These are phyloP conservation scores for Penicillium sp. DNA, from an alignment of 2,329 filamentous ascomycete species.

Conservation along the genomic window DNA sequence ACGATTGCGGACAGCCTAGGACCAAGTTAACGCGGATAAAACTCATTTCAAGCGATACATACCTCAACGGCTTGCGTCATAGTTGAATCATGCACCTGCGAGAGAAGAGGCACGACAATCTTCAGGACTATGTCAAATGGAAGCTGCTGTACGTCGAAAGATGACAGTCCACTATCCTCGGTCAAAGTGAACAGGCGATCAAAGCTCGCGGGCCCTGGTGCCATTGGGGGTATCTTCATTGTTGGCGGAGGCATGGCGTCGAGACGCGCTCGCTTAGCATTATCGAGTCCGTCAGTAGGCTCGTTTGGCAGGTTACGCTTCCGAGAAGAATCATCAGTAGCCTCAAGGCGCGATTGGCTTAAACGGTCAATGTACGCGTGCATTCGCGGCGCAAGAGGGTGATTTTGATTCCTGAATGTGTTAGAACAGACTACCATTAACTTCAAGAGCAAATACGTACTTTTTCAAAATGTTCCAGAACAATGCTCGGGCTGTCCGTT, in stretches of 20 bases:
- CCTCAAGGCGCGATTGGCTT: constrained; percentile 73
- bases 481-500: constrained; percentile 84
- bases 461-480: constrained; percentile 80
- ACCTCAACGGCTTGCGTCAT: constrained; percentile 74
- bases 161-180: constrained; percentile 69
- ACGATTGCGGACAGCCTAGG: constrained; percentile 41
- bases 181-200: constrained; percentile 87
- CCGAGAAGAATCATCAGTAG: constrained; percentile 72
- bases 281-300: constrained; percentile 70
- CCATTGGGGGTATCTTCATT: constrained; percentile 67
- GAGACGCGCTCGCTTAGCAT: constrained; percentile 77
- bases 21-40: constrained; percentile 14
- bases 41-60: constrained; percentile 27
- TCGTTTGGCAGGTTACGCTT: constrained; percentile 75
- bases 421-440: constrained; percentile 22
- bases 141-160: constrained; percentile 80
- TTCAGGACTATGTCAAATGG: constrained; percentile 74
- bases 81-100: constrained; percentile 67
- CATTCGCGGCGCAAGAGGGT: constrained; percentile 73
- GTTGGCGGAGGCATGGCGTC: constrained; percentile 53
- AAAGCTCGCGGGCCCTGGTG: constrained; percentile 73
- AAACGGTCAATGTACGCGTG: constrained; percentile 85
- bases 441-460: constrained; percentile 47
- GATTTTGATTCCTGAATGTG: constrained; percentile 69
- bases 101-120: constrained; percentile 78